Evolutionary conservation across 2,329 filamentous ascomycete species (phyloP).

Genomic region (Fusarium nygamai): DNA sequence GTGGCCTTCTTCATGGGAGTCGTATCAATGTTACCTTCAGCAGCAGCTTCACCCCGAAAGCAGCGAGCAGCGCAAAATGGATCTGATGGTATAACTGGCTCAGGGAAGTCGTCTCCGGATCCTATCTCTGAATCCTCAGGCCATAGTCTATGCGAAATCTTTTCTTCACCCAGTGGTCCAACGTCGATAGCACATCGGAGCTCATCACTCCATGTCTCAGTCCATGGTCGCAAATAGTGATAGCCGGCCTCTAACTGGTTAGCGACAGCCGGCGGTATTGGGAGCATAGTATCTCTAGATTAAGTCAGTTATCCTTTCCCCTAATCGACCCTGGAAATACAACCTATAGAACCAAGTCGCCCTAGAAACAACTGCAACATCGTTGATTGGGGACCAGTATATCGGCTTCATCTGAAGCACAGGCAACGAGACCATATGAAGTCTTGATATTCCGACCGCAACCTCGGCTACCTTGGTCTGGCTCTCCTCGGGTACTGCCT

Average conservation of each 20-base stretch:
- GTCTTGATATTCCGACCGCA: conserved; percentile 86
- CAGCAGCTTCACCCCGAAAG: conserved; percentile 67
- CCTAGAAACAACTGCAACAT: conserved; percentile 82
- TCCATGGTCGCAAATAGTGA: conserved; percentile 85
- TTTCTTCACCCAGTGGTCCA: conserved; percentile 89
- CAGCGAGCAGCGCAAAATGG: conserved; percentile 69
- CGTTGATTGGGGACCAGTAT: conserved; percentile 95
- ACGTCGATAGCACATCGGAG: conserved; percentile 90
- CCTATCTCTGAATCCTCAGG: conserved; percentile 60
- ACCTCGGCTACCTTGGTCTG: conserved; percentile 63
- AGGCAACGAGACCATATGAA: conserved; percentile 89
- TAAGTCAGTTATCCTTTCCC: conserved; percentile 27
- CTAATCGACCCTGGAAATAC: neutral
- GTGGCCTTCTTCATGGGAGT: conserved; percentile 44
- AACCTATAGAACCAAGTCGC: conserved; percentile 96
- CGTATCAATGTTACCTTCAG: conserved; percentile 60
- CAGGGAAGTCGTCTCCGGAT: conserved; percentile 38
- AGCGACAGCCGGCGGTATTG: conserved; percentile 83
- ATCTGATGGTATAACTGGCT: conserved; percentile 61
- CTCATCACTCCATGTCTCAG: conserved; percentile 92
- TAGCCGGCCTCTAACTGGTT: conserved; percentile 96
- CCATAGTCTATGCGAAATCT: conserved; percentile 87
- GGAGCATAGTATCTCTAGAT: conserved; percentile 82
- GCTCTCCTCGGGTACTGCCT: conserved; percentile 4
- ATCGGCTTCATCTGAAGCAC: conserved; percentile 91